Base-by-base conservation (phyloP, 345 rosid genomes). In the Clausena lansium region DNA sequence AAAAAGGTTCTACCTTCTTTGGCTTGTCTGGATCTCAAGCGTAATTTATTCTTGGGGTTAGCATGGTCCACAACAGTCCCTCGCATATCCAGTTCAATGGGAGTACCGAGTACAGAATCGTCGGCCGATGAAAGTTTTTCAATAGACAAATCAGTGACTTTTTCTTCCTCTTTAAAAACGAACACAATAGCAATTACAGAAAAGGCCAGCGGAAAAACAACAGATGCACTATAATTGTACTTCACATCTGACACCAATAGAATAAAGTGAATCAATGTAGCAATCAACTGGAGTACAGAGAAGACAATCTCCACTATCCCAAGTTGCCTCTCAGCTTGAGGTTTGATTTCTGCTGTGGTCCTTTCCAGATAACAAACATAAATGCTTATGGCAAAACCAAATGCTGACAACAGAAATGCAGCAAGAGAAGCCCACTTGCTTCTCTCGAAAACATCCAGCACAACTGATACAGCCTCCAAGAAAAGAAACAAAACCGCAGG, bases 1-100 rank as follows among this genome's bases (percentile, higher is more conserved):
- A 76, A 65, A 75, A 61, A 76, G n/a, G n/a, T n/a, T 60, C 66
- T 19, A 81, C 79, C 81, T 89, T 91, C 92, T 77, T 83, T 15
- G 35, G 5, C 35, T 28, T 5, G 36, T 28, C 22, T 27, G 35
- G 66, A 61, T 61, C 66, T 61, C 5, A 28, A 61, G 30, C 20
- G 22, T 5, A 52, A 52, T 15, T 52, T 52, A 15, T 17, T 15
- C 57, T 14, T 17, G 22, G 22, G 7, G 57, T 52, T 52, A 52
- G 6, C 20, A 5, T 52, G 57, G 14, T 52, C 14, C 57, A 52
- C 14, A 15, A 14, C 22, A 52, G 22, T 52, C 57, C 57, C 57
- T 52, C 0, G 19, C 57, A 52, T 15, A 52, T 52, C 22, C 20
- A 14, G 22, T 52, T 61, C 66, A 61, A 61, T 28, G 6, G 66